Percentiles rank a stretch among this genome's conserved stretches.
These are phyloP conservation scores for Populus simonii DNA, from an alignment of 345 rosid genomes.

Conservation along the genomic window DNA sequence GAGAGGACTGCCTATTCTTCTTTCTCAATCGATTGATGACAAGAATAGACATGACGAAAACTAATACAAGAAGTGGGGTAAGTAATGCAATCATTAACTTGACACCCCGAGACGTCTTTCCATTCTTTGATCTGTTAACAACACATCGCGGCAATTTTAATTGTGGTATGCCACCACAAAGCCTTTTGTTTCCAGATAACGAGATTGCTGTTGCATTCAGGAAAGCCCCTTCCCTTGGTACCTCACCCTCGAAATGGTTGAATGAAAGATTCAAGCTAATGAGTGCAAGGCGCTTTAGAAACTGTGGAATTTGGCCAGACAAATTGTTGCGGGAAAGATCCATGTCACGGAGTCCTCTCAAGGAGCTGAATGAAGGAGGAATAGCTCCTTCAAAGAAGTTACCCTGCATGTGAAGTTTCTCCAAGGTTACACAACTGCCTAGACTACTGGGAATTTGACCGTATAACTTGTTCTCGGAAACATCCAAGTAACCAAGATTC, in stretches of 20 bases:
- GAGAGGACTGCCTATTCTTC: background rate
- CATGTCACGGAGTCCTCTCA: background rate
- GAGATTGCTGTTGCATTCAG: slow-evolving; percentile 10
- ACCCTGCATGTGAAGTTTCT: background rate
- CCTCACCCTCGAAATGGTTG: slow-evolving; percentile 21
- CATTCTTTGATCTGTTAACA: background rate
- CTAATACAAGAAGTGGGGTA: too few relatives aligned
- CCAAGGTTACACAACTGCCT: slow-evolving; percentile 3
- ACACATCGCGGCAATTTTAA: slow-evolving; percentile 19
- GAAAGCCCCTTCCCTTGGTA: slow-evolving; percentile 10
- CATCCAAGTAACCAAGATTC: background rate
- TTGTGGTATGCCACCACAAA: slow-evolving; percentile 14
- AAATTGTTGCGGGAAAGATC: slow-evolving; percentile 15
- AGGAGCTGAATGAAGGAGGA: background rate
- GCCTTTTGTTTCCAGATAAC: background rate
- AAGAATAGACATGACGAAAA: too few relatives aligned
- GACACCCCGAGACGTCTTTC: background rate
- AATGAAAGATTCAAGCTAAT: slow-evolving; percentile 17
- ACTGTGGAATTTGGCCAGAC: slow-evolving; percentile 17
- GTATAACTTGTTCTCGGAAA: slow-evolving; percentile 5
- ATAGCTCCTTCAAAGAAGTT: slow-evolving; percentile 2
- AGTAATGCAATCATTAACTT: too few relatives aligned
- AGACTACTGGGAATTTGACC: slow-evolving; percentile 10
- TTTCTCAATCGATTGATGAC: background rate
- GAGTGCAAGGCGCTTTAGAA: background rate